A percentile compares a stretch with the other conserved stretches of the same genome.
phyloP scores from a whole-genome alignment of 768 basidiomycete species.

The Rhodotorula paludigena region DNA sequence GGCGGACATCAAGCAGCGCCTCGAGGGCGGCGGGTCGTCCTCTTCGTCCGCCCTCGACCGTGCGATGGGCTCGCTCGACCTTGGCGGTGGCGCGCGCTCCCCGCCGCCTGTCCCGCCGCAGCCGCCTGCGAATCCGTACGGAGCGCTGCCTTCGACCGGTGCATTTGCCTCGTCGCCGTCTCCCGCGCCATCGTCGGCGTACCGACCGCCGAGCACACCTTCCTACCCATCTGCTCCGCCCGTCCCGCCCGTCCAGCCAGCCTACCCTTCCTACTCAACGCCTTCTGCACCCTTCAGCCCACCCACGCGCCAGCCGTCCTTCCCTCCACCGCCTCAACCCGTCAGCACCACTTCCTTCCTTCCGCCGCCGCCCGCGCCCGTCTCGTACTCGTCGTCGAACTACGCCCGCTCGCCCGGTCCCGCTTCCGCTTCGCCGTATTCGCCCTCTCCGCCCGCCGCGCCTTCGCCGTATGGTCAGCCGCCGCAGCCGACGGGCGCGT shows the following conservation, averaged over 20 bases:
- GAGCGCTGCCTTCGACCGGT: no score
- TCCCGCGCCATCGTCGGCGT: background rate
- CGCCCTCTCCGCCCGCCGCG: background rate
- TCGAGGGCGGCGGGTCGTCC: constrained; percentile 48
- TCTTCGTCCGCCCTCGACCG: background rate
- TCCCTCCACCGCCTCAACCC: constrained; percentile 14
- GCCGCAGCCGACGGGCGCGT: background rate
- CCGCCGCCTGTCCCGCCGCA: background rate
- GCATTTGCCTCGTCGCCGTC: background rate
- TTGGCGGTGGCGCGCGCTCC: constrained; percentile 13
- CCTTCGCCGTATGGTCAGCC: no score
- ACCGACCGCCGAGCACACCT: background rate
- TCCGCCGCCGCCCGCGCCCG: constrained; percentile 25
- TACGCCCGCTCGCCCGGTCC: no score
- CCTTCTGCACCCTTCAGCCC: constrained; percentile 31
- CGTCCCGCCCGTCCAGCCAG: constrained; percentile 8
- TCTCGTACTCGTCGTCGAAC: constrained; percentile 15
- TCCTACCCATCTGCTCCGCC: constrained; percentile 31
- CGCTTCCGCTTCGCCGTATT: no score
- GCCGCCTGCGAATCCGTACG: background rate
- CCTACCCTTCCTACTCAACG: constrained; percentile 7
- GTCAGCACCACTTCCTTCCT: background rate
- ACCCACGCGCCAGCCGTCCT: constrained; percentile 36
- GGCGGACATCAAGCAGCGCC: constrained; percentile 66
- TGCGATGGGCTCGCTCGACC: constrained; percentile 47